Percentiles rank a stretch among this genome's conserved stretches.
These are phyloP conservation scores for Trichoderma semiorbis DNA, from an alignment of 2,329 filamentous ascomycete species.

Conservation along the genomic window DNA sequence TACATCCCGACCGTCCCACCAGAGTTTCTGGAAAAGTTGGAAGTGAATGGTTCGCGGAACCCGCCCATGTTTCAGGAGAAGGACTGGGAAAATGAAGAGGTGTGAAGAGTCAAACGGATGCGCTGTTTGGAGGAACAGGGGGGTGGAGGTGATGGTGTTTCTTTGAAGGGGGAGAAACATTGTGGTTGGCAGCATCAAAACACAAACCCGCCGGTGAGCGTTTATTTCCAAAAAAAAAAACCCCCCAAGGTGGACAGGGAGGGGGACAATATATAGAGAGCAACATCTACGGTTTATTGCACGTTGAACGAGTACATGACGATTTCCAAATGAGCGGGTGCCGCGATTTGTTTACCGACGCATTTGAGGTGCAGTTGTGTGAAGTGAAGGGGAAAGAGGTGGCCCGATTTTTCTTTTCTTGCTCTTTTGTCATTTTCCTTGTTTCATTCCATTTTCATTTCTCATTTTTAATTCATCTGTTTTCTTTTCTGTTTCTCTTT, in stretches of 20 bases:
- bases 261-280: conserved; percentile 5
- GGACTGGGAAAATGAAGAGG: conserved; percentile 66
- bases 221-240: background rate
- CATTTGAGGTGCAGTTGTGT: background rate
- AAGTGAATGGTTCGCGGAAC: conserved; percentile 53
- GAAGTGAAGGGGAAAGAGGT: background rate
- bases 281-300: conserved; percentile 17
- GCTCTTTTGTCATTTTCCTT: background rate
- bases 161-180: background rate
- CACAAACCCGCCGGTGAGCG: background rate
- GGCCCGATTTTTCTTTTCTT: background rate
- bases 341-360: background rate
- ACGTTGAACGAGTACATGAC: conserved; percentile 12
- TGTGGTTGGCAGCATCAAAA: background rate
- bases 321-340: conserved; percentile 3
- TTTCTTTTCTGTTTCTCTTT: background rate
- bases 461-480: background rate
- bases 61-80: conserved; percentile 59
- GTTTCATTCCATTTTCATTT: background rate
- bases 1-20: conserved; percentile 94
- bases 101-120: conserved; percentile 29
- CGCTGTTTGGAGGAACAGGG: background rate
- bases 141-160: too few species aligned
- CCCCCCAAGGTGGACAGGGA: background rate
- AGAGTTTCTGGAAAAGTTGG: conserved; percentile 87